Evolutionary conservation across 805 yeast species (phyloP).

Genomic region (Kodamaea neixiangensis): DNA sequence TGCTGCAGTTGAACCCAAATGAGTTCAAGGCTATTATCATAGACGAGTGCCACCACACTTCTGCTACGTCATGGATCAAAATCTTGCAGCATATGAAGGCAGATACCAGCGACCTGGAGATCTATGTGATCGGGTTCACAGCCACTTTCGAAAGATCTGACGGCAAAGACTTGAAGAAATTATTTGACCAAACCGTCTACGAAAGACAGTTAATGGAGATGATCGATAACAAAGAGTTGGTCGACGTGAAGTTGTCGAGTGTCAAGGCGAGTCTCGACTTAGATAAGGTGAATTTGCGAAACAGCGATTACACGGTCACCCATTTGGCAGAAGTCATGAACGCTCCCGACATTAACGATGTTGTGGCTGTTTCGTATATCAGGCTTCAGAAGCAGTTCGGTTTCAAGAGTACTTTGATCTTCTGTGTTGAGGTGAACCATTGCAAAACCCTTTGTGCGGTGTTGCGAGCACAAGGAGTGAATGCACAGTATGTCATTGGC

Average conservation of each 20-base stretch:
- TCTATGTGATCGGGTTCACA: conserved; percentile 78
- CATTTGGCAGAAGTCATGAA: conserved; percentile 59
- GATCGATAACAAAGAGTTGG: conserved; percentile 68
- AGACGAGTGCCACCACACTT: conserved; percentile 94
- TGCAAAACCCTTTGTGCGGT: conserved; percentile 52
- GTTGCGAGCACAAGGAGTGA: conserved; percentile 61
- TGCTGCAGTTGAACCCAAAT: conserved; percentile 53
- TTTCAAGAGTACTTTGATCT: conserved; percentile 67
- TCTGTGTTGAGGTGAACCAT: conserved; percentile 76
- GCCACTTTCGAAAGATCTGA: conserved; percentile 88
- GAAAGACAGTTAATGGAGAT: conserved; percentile 65
- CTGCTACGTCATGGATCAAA: conserved; percentile 63
- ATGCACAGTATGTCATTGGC: conserved; percentile 73
- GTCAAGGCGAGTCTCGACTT: conserved; percentile 53
- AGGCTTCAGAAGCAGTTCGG: conserved; percentile 31
- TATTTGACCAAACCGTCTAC: conserved; percentile 73
- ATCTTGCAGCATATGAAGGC: conserved; percentile 63
- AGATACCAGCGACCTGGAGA: conserved; percentile 35
- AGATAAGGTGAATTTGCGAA: conserved; percentile 25
- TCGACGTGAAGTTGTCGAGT: conserved; percentile 65
- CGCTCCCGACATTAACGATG: conserved; percentile 51
- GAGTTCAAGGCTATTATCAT: conserved; percentile 74
- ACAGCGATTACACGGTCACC: conserved; percentile 56
- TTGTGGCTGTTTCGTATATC: conserved; percentile 56
- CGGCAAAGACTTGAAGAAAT: conserved; percentile 53